Evolutionary conservation across 2,329 filamentous ascomycete genomes (phyloP).

Genomic region (Botryosphaeria agaves): DNA sequence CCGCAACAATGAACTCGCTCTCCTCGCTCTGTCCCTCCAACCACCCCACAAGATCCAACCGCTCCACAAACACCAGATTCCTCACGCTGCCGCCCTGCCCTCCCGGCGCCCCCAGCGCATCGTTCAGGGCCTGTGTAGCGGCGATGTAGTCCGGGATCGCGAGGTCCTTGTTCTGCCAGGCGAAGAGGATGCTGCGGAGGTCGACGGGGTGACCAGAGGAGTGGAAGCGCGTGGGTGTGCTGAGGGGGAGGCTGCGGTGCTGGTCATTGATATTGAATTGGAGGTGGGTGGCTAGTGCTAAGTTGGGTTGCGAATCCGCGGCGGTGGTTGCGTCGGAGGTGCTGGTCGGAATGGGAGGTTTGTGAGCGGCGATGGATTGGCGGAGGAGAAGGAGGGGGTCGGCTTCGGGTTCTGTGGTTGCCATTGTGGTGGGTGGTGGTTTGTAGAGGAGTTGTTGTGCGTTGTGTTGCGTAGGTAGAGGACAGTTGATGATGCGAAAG

Average conservation of each 20-base stretch:
- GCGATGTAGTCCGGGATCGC: constrained; percentile 84
- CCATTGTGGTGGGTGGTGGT: constrained; percentile 2
- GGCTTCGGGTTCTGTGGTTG: constrained; percentile 8
- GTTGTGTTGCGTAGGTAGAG: too few species aligned
- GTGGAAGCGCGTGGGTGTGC: constrained; percentile 67
- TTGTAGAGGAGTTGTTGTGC: too few species aligned
- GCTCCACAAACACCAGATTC: constrained; percentile 82
- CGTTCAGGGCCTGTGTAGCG: constrained; percentile 63
- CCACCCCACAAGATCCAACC: constrained; percentile 83
- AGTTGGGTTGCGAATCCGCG: constrained; percentile 40
- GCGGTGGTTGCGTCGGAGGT: constrained; percentile 45
- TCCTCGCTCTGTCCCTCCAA: constrained; percentile 78
- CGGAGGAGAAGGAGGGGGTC: constrained; percentile 76
- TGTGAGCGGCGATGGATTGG: constrained; percentile 57
- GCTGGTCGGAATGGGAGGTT: constrained; percentile 55
- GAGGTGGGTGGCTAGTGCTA: constrained; percentile 58
- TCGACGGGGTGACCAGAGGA: constrained; percentile 59
- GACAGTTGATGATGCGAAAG: too few species aligned
- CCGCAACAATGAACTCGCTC: constrained; percentile 77
- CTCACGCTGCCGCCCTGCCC: constrained; percentile 53
- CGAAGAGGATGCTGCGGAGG: constrained; percentile 88
- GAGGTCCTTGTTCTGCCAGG: constrained; percentile 84
- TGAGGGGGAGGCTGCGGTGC: constrained; percentile 49
- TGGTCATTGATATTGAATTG: constrained; percentile 28
- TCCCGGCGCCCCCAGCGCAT: constrained; percentile 40